Conservation (phyloP, 2,329 filamentous ascomycete genomes). For the Exophiala mesophila region DNA sequence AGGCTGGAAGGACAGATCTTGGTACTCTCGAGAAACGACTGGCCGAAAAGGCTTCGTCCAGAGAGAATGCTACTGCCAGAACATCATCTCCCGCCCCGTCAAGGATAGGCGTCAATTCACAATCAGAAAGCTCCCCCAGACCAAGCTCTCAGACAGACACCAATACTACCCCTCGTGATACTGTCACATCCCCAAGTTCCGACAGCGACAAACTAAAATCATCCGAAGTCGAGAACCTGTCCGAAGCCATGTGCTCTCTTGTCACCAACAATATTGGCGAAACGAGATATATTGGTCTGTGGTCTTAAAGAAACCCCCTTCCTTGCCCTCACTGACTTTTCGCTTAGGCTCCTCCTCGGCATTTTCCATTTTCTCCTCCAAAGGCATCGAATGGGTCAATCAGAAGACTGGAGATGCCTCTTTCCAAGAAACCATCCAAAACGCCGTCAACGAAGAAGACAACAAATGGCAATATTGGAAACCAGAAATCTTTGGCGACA, state of each 20-base stretch:
- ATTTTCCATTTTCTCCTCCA: slow-evolving; percentile 97
- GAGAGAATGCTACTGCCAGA: slow-evolving; percentile 6
- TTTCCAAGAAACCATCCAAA: slow-evolving; percentile 90
- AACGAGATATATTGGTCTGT: slow-evolving; percentile 85
- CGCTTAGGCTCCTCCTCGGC: slow-evolving; percentile 81
- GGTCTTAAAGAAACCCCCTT: too few relatives aligned
- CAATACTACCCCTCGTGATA: slow-evolving; percentile 30
- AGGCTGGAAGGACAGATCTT: slow-evolving; percentile 78
- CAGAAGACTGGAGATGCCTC: slow-evolving; percentile 93
- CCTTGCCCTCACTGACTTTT: too few relatives aligned
- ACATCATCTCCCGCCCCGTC: slow-evolving; percentile 19
- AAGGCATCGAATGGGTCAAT: slow-evolving; percentile 97
- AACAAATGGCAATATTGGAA: slow-evolving; percentile 98
- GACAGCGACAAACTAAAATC: slow-evolving; percentile 34
- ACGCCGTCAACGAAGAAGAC: slow-evolving; percentile 68
- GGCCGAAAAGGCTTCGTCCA: slow-evolving; percentile 45
- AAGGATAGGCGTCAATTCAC: slow-evolving; percentile 11
- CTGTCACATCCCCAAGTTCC: slow-evolving; percentile 24
- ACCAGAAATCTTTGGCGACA: slow-evolving; percentile 89
- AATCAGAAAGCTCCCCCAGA: slow-evolving; percentile 12
- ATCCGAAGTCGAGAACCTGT: slow-evolving; percentile 73
- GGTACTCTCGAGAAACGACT: slow-evolving; percentile 78
- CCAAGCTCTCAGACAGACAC: slow-evolving; percentile 16
- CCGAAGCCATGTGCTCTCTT: slow-evolving; percentile 98
- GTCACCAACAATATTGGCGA: slow-evolving; percentile 94